These are phyloP conservation scores for Eucalyptus guilfoylei DNA, from an alignment of 345 rosid species.

Conservation along the genomic window DNA sequence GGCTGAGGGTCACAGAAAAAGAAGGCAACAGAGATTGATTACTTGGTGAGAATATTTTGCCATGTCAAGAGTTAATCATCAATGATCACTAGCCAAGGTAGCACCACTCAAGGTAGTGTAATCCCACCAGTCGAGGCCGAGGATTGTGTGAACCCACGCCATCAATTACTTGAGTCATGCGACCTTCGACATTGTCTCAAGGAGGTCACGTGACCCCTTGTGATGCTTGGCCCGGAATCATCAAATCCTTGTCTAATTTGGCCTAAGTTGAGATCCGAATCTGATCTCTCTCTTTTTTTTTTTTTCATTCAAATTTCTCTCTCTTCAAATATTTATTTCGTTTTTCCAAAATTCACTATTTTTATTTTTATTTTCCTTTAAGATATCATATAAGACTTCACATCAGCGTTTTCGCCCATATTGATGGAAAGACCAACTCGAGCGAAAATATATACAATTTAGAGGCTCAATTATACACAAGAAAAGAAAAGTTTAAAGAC, in stretches of 20 bases:
- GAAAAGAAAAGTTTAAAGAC: background rate
- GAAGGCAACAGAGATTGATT: background rate
- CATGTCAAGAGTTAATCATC: no score
- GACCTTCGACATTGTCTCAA: background rate
- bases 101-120: fast-evolving
- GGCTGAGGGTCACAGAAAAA: background rate
- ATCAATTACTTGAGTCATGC: background rate
- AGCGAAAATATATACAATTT: background rate
- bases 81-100: background rate
- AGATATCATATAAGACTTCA: background rate
- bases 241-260: background rate
- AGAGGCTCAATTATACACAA: background rate
- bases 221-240: background rate
- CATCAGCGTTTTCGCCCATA: background rate
- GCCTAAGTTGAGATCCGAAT: background rate
- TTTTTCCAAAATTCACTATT: background rate
- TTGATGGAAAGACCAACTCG: background rate
- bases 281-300: no score
- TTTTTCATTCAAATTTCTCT: no score
- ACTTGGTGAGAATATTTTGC: background rate
- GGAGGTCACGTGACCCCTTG: fast-evolving
- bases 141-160: background rate
- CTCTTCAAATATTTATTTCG: background rate
- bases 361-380: no score
- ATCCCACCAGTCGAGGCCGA: background rate